Percentiles rank a stretch among this genome's conserved stretches.
phyloP scores from a whole-genome alignment of 306 rosid species.

The Echinosophora koreensis region DNA sequence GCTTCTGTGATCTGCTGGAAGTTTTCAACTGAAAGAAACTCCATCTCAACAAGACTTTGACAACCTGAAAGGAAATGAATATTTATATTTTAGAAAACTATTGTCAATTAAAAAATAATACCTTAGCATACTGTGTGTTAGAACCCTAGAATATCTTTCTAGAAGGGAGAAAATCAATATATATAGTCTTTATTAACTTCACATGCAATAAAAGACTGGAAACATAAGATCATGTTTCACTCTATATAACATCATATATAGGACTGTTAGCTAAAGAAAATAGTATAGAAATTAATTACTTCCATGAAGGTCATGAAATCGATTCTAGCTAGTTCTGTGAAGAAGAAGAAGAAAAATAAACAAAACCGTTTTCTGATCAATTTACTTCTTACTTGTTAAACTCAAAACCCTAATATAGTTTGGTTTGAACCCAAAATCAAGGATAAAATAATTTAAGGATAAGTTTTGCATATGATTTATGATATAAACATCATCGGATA shows the following conservation, averaged over 20 bases:
- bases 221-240: not conserved
- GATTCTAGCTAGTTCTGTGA: no score
- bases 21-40: constrained; percentile 24
- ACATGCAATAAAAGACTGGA: not conserved
- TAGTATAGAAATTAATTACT: not conserved
- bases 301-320: not conserved
- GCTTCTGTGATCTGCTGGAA: constrained; percentile 4
- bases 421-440: not conserved
- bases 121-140: not conserved
- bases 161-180: constrained; percentile 2
- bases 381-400: not conserved
- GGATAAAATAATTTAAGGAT: not conserved
- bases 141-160: not conserved
- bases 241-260: not conserved
- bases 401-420: no score
- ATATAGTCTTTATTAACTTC: not conserved
- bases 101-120: not conserved
- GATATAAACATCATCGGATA: not conserved
- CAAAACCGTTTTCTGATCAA: not conserved
- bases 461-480: not conserved
- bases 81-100: not conserved
- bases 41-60: not conserved
- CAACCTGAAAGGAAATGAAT: constrained; percentile 24
- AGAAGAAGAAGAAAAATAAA: no score
- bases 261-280: not conserved